Conservation (phyloP, 2,329 filamentous ascomycete genomes). For the Mollisia scopiformis region DNA sequence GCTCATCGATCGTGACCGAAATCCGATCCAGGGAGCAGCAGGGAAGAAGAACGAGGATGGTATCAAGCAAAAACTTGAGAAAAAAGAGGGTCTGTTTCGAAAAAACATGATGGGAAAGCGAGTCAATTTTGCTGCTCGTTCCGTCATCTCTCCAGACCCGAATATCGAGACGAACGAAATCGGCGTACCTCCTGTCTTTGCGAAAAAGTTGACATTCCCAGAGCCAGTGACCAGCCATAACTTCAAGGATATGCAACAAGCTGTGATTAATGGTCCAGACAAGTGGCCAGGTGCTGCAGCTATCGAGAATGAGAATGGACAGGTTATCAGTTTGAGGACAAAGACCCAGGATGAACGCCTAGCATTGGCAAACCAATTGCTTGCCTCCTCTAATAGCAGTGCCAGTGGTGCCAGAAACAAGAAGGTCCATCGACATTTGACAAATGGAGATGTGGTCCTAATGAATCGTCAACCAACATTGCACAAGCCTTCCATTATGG, state of each 20-base stretch:
- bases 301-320: conserved; percentile 94
- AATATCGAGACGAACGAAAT: conserved; percentile 99
- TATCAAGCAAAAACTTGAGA: conserved; percentile 97
- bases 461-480: conserved; percentile 99
- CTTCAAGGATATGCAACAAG: conserved; percentile 92
- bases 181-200: conserved; percentile 96
- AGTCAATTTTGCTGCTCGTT: conserved; percentile 96
- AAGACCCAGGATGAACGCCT: conserved; percentile 88
- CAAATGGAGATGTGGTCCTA: conserved; percentile 93
- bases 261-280: conserved; percentile 91
- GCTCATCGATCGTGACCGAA: conserved; percentile 88
- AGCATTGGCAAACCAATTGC: conserved; percentile 88
- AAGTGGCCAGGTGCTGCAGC: conserved; percentile 94
- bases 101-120: conserved; percentile 99
- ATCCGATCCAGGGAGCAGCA: conserved; percentile 77
- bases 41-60: conserved; percentile 84
- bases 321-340: conserved; percentile 83
- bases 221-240: conserved; percentile 98
- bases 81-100: conserved; percentile 96
- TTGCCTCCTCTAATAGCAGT: conserved; percentile 78
- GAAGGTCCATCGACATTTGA: conserved; percentile 94
- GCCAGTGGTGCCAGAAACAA: conserved; percentile 82
- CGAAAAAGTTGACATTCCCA: conserved; percentile 92
- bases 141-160: conserved; percentile 96
- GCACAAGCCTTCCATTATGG: conserved; percentile 99